Percentiles rank a stretch among this genome's conserved stretches.
Evolutionary conservation across 106 monocot genomes (phyloP).

Genomic region (Acanthochlamys bracteata): DNA sequence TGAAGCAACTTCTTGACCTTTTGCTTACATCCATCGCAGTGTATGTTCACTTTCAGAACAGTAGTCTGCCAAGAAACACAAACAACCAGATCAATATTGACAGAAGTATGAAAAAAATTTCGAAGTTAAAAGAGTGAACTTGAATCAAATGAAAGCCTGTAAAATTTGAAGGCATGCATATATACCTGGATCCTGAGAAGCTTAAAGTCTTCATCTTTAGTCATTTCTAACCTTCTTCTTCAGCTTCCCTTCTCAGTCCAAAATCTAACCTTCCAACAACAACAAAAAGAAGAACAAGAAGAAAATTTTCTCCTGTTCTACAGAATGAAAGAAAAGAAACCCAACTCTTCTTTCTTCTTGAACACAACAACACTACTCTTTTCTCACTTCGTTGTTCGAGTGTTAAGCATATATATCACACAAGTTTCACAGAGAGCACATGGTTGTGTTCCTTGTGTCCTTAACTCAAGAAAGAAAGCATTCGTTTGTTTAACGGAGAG

Average conservation of each 20-base stretch:
- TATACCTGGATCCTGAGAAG: slow-evolving; percentile 63
- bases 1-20: slow-evolving; percentile 39
- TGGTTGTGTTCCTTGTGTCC: slow-evolving; percentile 17
- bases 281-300: slow-evolving; percentile 10
- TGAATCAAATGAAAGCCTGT: background rate
- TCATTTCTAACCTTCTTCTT: slow-evolving; percentile 24
- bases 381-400: background rate
- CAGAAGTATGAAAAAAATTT: background rate
- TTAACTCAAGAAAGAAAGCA: background rate
- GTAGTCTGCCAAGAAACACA: slow-evolving; percentile 18
- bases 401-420: background rate
- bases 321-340: no score
- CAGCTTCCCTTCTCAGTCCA: slow-evolving; percentile 1
- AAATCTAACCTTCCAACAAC: background rate
- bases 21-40: slow-evolving; percentile 42
- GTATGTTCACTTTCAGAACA: slow-evolving; percentile 37
- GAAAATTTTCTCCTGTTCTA: background rate
- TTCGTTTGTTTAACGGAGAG: no score
- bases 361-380: no score
- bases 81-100: slow-evolving; percentile 1
- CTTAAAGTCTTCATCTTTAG: slow-evolving; percentile 56
- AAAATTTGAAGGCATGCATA: background rate
- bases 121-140: background rate
- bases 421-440: slow-evolving; percentile 2
- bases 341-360: no score